These are phyloP conservation scores for Santalum album DNA, from an alignment of 164 flowering plant genomes.

Conservation along the genomic window DNA sequence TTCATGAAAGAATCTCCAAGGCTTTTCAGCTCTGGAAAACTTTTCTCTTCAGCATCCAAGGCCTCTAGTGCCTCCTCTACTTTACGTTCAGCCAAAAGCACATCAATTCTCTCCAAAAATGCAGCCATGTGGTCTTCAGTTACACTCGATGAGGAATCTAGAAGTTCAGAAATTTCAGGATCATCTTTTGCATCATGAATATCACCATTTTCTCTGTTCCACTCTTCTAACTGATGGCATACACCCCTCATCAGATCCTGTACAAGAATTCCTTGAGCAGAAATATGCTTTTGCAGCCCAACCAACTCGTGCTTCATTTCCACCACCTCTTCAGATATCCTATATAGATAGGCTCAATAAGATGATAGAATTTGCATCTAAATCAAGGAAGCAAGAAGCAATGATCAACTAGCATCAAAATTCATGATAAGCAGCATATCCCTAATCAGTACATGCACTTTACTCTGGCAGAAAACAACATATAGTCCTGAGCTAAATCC, in stretches of 20 bases:
- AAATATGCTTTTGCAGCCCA: slow-evolving; percentile 80
- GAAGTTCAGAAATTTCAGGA: slow-evolving; percentile 20
- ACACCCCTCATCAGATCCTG: slow-evolving; percentile 89
- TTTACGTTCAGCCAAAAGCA: slow-evolving; percentile 83
- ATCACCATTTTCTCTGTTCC: slow-evolving; percentile 31
- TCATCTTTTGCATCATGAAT: slow-evolving; percentile 22
- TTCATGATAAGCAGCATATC: too few relatives aligned
- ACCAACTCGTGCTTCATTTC: slow-evolving; percentile 83
- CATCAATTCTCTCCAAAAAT: slow-evolving; percentile 73
- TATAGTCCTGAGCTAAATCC: too few relatives aligned
- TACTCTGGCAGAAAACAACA: too few relatives aligned
- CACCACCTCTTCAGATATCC: slow-evolving; percentile 89
- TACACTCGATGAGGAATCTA: slow-evolving; percentile 29
- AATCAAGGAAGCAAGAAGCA: not conserved
- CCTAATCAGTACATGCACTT: too few relatives aligned
- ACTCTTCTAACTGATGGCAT: slow-evolving; percentile 61
- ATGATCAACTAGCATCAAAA: too few relatives aligned
- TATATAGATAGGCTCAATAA: slow-evolving; percentile 17
- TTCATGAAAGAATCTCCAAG: slow-evolving; percentile 40
- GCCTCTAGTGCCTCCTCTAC: slow-evolving; percentile 72
- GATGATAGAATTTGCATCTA: not conserved
- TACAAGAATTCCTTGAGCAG: slow-evolving; percentile 79
- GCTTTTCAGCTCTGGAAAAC: slow-evolving; percentile 42
- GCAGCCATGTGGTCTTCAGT: slow-evolving; percentile 25
- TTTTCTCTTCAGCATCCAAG: slow-evolving; percentile 61